phyloP scores from a whole-genome alignment of 352 stramenopile species.

The Phytopythium litorale region DNA sequence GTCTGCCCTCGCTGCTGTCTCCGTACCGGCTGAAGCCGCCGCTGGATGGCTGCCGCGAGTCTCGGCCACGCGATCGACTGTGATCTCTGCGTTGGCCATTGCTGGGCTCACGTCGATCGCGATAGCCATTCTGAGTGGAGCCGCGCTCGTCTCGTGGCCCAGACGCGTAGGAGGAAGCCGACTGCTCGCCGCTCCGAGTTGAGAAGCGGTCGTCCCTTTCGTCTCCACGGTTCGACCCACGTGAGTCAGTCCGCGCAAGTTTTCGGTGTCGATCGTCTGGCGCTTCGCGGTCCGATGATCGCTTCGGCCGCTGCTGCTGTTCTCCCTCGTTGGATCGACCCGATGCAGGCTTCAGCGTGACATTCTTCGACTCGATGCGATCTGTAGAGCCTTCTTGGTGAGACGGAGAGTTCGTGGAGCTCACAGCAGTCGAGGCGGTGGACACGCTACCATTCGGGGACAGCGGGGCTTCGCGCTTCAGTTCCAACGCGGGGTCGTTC shows the following conservation, averaged over 20 bases:
- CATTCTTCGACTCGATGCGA: background rate
- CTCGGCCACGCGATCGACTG: slow-evolving; percentile 1
- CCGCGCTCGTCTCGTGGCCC: background rate
- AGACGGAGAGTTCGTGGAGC: background rate
- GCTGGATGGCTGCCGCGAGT: background rate
- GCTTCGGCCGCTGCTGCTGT: background rate
- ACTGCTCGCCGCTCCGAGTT: background rate
- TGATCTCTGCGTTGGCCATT: background rate
- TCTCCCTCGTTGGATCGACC: background rate
- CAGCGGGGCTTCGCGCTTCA: background rate
- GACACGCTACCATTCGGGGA: slow-evolving; percentile 1
- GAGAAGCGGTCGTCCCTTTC: background rate
- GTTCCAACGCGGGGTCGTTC: background rate
- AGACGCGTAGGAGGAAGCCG: background rate
- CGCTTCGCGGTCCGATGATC: background rate
- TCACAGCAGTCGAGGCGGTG: background rate
- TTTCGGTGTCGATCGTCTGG: background rate
- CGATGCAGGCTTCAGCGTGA: background rate
- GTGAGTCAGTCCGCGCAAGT: background rate
- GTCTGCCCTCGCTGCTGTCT: background rate
- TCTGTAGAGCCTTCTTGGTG: background rate
- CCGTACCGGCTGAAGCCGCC: background rate
- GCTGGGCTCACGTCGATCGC: background rate
- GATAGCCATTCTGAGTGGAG: background rate
- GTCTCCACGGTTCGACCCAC: background rate